Percentiles rank a stretch among this genome's conserved stretches.
phyloP scores from a whole-genome alignment of 306 rosid species.

The Vigna hirtella region DNA sequence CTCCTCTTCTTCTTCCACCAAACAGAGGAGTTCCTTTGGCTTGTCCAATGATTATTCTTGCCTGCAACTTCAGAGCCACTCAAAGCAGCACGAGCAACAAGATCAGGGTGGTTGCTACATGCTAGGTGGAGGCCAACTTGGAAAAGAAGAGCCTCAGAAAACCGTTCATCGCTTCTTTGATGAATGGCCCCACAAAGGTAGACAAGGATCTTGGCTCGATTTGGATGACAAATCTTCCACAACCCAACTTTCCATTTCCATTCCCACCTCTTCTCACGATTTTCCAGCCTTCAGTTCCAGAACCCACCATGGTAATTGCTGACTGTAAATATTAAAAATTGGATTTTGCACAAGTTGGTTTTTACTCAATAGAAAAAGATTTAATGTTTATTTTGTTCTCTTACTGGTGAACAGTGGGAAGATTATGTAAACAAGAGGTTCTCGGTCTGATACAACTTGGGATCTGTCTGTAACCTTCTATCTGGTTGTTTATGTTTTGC shows the following conservation, averaged over 20 bases:
- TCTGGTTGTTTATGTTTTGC: constrained; percentile 48
- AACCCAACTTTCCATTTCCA: constrained; percentile 82
- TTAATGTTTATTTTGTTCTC: not conserved
- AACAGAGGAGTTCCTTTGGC: constrained; percentile 61
- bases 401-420: not conserved
- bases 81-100: constrained; percentile 53
- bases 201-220: constrained; percentile 78
- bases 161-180: constrained; percentile 86
- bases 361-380: not conserved
- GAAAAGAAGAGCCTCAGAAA: constrained; percentile 68
- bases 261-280: constrained; percentile 69
- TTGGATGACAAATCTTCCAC: constrained; percentile 80
- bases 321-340: not conserved
- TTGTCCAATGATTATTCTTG: constrained; percentile 60
- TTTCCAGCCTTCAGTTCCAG: constrained; percentile 65
- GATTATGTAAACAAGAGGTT: not conserved
- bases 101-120: constrained; percentile 46
- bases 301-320: constrained; percentile 53
- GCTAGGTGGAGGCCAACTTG: constrained; percentile 42
- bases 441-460: not conserved
- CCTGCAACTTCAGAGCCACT: constrained; percentile 69
- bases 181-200: constrained; percentile 79
- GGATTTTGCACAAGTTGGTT: not conserved
- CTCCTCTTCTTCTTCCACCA: constrained; percentile 62
- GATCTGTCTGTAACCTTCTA: not conserved